These are phyloP conservation scores for Mycena kentingensis DNA, from an alignment of 768 basidiomycete genomes.

Conservation along the genomic window DNA sequence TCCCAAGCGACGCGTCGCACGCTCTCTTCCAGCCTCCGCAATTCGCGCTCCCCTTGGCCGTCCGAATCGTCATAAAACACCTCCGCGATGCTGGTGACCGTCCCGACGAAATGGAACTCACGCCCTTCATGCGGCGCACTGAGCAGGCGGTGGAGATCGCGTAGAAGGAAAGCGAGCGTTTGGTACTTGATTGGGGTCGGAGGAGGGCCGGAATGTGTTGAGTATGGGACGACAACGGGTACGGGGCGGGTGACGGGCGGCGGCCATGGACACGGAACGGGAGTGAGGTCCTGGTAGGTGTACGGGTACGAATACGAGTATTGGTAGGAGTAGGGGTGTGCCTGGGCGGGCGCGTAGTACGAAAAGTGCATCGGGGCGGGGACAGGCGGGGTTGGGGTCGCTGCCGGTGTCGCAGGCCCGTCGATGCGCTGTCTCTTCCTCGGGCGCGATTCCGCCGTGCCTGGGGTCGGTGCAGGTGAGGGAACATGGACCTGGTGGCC, in stretches of 20 bases:
- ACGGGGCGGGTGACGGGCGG: background rate
- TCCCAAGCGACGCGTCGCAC: background rate
- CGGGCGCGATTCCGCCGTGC: no score
- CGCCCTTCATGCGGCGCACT: background rate
- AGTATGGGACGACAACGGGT: background rate
- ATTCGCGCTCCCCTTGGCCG: background rate
- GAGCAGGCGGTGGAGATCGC: background rate
- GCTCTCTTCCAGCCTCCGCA: background rate
- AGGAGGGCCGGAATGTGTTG: background rate
- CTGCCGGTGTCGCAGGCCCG: no score
- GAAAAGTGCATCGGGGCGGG: no score
- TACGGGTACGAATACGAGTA: no score
- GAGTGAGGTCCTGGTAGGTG: no score
- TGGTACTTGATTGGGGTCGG: background rate
- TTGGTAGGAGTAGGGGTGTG: no score
- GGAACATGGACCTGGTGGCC: no score
- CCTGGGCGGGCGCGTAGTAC: no score
- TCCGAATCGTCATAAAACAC: no score
- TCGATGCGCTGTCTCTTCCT: no score
- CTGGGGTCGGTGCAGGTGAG: no score
- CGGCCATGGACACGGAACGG: background rate
- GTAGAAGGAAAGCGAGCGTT: background rate
- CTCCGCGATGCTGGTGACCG: background rate
- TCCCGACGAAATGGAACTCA: conserved; percentile 2
- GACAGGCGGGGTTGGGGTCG: no score